phyloP scores from a whole-genome alignment of 768 basidiomycete genomes.

The Pisolithus microcarpus region DNA sequence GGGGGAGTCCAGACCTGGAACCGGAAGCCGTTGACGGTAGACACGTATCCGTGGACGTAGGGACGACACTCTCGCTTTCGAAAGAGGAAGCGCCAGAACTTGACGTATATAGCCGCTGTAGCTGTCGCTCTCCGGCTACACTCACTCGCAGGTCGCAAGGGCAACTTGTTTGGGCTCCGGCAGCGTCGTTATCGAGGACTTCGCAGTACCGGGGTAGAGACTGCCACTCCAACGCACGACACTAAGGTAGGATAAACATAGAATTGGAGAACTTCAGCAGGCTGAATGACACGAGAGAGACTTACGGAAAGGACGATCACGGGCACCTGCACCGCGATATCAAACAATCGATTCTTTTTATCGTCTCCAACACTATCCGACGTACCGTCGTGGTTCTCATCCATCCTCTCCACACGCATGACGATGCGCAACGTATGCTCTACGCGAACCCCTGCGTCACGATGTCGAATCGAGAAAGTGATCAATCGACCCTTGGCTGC shows the following conservation, averaged over 20 bases:
- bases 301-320: constrained; percentile 83
- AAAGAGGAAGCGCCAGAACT: constrained; percentile 29
- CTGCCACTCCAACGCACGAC: constrained; percentile 74
- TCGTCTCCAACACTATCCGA: constrained; percentile 49
- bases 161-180: constrained; percentile 24
- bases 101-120: constrained; percentile 23
- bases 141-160: constrained; percentile 31
- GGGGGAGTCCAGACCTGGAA: background rate
- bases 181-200: constrained; percentile 13
- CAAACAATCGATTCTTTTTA: constrained; percentile 75
- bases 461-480: constrained; percentile 66
- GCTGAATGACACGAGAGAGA: constrained; percentile 4
- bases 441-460: constrained; percentile 62
- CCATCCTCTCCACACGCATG: constrained; percentile 67
- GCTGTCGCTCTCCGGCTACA: background rate
- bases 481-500: constrained; percentile 25
- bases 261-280: background rate
- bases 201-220: constrained; percentile 71
- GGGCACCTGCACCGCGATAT: constrained; percentile 82
- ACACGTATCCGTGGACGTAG: background rate
- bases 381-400: constrained; percentile 61
- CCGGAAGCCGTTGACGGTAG: background rate
- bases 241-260: constrained; percentile 34
- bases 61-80: constrained; percentile 5
- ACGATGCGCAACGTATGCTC: constrained; percentile 75